Evolutionary conservation across 2,329 filamentous ascomycete species (phyloP), one percentile per base, ranked within the genome.

Genomic region (Apiospora sp.): DNA sequence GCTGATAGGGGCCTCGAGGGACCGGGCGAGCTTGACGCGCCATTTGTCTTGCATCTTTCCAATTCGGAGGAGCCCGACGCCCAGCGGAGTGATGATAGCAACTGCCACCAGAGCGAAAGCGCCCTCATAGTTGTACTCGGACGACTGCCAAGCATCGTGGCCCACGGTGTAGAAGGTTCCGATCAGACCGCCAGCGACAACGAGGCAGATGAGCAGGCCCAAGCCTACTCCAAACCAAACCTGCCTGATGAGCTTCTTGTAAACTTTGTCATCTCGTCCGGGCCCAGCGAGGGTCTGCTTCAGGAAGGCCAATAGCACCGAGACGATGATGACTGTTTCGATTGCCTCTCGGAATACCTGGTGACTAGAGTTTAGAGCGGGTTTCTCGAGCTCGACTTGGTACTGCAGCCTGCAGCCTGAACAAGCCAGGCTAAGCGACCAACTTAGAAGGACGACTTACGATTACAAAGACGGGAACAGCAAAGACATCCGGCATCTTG

Each of bases 21-120:
- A 90, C 77, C 89, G 89, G 24, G 92, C 89, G 34, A 97, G 89
- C 88, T 96, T 96, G 77, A 92, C 85, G n/a, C 91, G 89, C 95
- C 94, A 97, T 83, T 96, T 96, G 74, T 93, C 91, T 81, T 95
- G 93, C 81, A 96, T 89, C 82, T 96, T 96, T 74, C 91, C 92
- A 71, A 97, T 88, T 37, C 94, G 92, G 10, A 97, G 89, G 43
- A 97, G 89, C 5, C 93, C 94, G 44, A 91, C 92, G 41, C 94
- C 94, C 85, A 97, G 92, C 74, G 94, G 77, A 48, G 93, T 93
- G 83, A 97, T 96, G 83, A 97, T 94, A 76, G 96, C 76, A 24
- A 91, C 87, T 3, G 94, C 94, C 69, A 96, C 81, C 54, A 97
- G 85, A 24, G 88, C 90, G 78, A 97, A 96, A 68, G 92, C 88